These are phyloP conservation scores for Cyberlindnera bimundalis DNA, from an alignment of 805 yeast species.

Conservation along the genomic window DNA sequence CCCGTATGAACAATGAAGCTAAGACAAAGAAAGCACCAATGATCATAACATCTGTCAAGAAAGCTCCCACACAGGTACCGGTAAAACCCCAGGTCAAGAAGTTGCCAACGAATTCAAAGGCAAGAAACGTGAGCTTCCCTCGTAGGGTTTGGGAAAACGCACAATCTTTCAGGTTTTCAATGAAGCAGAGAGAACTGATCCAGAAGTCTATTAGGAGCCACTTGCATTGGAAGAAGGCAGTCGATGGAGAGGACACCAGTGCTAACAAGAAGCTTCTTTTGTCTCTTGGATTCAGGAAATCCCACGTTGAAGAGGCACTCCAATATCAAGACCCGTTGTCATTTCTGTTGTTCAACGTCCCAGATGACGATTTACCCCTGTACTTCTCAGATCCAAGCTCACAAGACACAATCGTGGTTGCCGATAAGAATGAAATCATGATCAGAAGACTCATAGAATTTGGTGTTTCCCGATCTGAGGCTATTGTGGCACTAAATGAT, in stretches of 20 bases:
- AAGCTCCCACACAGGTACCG: background rate
- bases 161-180: slow-evolving; percentile 62
- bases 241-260: background rate
- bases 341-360: slow-evolving; percentile 74
- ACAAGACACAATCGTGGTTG: slow-evolving; percentile 43
- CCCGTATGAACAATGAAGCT: slow-evolving; percentile 44
- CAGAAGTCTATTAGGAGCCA: slow-evolving; percentile 59
- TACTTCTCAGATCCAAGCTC: slow-evolving; percentile 50
- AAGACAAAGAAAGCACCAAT: slow-evolving; percentile 48
- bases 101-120: background rate
- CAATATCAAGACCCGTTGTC: slow-evolving; percentile 47
- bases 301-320: slow-evolving; percentile 72
- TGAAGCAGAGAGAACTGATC: slow-evolving; percentile 57
- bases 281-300: slow-evolving; percentile 60
- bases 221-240: slow-evolving; percentile 46
- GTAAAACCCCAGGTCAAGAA: background rate
- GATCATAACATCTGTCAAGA: slow-evolving; percentile 33
- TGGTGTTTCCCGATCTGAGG: slow-evolving; percentile 70
- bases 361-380: slow-evolving; percentile 88
- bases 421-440: slow-evolving; percentile 51
- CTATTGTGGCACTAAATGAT: slow-evolving; percentile 43
- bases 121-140: slow-evolving; percentile 33
- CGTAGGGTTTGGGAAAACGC: slow-evolving; percentile 69
- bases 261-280: slow-evolving; percentile 29
- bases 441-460: slow-evolving; percentile 56